Percentiles rank a stretch among this genome's conserved stretches.
phyloP scores from a whole-genome alignment of 176 grass and related monocot species.

The Zea luxurians region DNA sequence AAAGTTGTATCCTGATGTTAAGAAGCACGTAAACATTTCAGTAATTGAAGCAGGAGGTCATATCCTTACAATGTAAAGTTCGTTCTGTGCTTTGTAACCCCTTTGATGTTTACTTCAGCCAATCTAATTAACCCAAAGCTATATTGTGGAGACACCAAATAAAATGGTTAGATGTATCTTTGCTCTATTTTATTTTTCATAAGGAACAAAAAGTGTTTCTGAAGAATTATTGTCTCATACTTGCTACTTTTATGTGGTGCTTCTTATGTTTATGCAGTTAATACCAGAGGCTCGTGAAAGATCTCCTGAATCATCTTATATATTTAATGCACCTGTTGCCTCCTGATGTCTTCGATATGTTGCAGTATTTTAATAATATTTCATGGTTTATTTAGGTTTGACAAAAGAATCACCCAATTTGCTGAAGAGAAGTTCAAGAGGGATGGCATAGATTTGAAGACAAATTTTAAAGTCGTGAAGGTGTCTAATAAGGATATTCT shows the following conservation, averaged over 20 bases:
- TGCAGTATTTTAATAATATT: neutral
- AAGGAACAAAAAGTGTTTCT: neutral
- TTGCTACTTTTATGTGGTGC: neutral
- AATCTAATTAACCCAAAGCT: neutral
- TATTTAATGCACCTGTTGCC: neutral
- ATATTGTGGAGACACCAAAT: neutral
- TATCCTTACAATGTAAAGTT: constrained; percentile 87
- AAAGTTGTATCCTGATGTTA: constrained; percentile 78
- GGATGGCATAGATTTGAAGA: constrained; percentile 82
- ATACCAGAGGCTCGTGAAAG: neutral
- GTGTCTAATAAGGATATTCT: constrained; percentile 78
- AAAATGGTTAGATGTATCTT: neutral
- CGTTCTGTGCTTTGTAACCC: neutral
- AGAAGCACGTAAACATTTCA: constrained; percentile 79
- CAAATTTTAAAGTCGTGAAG: constrained; percentile 84
- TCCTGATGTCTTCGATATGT: neutral
- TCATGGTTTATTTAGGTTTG: constrained; percentile 60
- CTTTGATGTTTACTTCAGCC: neutral
- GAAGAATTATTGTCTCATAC: neutral
- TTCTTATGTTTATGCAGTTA: constrained; percentile 1
- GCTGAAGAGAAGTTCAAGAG: constrained; percentile 94
- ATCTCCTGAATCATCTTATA: neutral
- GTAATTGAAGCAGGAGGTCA: constrained; percentile 88
- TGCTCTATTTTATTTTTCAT: neutral
- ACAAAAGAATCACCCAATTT: constrained; percentile 89